Base-by-base conservation (phyloP, 2,329 filamentous ascomycete genomes). In the Apiospora kogelbergensis region DNA sequence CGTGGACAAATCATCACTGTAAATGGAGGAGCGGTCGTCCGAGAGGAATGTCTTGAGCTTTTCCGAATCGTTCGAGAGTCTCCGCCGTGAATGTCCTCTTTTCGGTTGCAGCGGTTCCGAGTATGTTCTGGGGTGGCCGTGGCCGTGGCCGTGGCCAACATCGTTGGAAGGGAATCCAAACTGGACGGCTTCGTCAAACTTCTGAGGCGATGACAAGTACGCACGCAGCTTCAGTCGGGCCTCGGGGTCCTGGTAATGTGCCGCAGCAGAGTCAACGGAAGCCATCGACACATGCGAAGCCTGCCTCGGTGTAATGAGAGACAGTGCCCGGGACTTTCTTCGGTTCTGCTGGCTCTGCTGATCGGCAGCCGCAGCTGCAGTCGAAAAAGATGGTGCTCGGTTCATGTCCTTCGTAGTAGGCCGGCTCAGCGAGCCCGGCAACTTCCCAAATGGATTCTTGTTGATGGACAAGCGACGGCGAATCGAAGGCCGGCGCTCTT, bases 181-280 rank as follows among this genome's bases (percentile, higher is more conserved):
- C 78, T 97, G 93, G 67, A 98, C 88, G 1, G 93, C 94, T 80
- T 98, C 95, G 77, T 98, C 95, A 74, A 98, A 98, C 78, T 97
- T 97, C 73, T 97, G 93, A 0, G 95, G 92, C 1, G 94, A 97
- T 9, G 93, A 92, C 24, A 97, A 87, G 75, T 95, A 97, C 7
- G 93, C 90, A 15, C 94, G 90, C 24, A 98, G 84, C 80, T 97
- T 97, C 74, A 93, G 85, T 42, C 95, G 89, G 46, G 95, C 93
- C 77, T 97, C 93, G 0, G 94, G 94, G 74, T 98, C 94, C 78
- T 94, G 93, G 76, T 97, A 98, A 80, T 97, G 92, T 45, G 93
- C 89, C 4, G 93, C 92, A 42, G 87, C 85, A 5, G 91, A 86
- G 74, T 97, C 93, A 69, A 93, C 88, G 24, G 84, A 85, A 1